Evolutionary conservation across 1,284 basidiomycete genomes (phyloP), one percentile per base, ranked within the genome.

Genomic region (Mixia osmundae): DNA sequence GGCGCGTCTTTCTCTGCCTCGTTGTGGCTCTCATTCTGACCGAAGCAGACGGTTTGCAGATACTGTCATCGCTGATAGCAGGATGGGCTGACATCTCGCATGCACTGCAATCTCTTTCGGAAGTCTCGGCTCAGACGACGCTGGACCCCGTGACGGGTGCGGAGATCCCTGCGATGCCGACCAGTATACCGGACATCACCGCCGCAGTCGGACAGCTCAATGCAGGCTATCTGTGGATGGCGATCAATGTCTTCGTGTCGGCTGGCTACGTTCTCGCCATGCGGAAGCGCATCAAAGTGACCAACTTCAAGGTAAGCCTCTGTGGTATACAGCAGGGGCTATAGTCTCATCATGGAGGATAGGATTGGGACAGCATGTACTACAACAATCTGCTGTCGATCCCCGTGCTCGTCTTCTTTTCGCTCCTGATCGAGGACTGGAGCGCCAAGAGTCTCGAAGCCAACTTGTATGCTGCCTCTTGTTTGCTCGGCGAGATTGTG

Each of bases 311-410:
- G 43, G 41, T 43, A 11, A 3, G 31, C 27, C 20, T 19, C 30
- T 18, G 10, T 16, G 9, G 14, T 14, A 7, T 10, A 12, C 10
- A 7, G 11, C 11, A 4, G 6, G 8, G 3, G 18, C 21, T 30
- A 15, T 19, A 21, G 2, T 19, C 11, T 5, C n/a, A 10, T 12
- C n/a, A 29, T 35, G 5, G 9, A 23, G 14, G 12, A 3, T 36
- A 26, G 25, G 47, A 48, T 30, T 47, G 47, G 89, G 89, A 95
- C 54, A 79, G 85, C 20, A 95, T 97, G 89, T 91, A 85, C 61
- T 97, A 95, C 65, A 95, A 94, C 64, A 99, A 97, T 59, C 58
- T 95, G 35, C 64, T 97, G 33, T 91, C 82, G 83, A 97, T 48
- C 85, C 91, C 28, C 4, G 71, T 95, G 25, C 64, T 99, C 28